phyloP scores from a whole-genome alignment of 1,284 basidiomycete species.

The Malassezia obtusa region DNA sequence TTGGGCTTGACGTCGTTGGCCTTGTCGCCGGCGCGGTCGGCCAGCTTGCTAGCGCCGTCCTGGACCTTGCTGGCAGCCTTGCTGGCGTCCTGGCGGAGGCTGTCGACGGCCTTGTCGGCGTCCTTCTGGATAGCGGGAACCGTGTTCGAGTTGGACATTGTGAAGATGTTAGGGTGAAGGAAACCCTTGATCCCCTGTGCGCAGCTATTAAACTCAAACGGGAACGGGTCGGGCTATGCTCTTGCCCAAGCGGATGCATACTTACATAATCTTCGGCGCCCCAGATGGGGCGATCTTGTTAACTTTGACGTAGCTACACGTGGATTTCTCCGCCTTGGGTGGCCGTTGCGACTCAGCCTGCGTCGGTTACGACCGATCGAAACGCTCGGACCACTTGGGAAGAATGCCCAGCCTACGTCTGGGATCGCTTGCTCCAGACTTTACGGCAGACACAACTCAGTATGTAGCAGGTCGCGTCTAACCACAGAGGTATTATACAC shows the following conservation, averaged over 20 bases:
- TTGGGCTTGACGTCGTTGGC: background rate
- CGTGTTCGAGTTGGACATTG: constrained; percentile 4
- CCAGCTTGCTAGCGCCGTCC: constrained; percentile 3
- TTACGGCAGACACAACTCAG: constrained; percentile 44
- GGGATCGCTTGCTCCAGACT: constrained; percentile 44
- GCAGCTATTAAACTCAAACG: no score
- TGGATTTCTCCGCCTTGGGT: no score
- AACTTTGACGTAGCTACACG: background rate
- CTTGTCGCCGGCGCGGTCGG: background rate
- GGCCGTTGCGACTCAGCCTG: no score
- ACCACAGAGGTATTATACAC: constrained; percentile 45
- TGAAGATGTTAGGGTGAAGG: background rate
- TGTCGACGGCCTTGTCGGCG: constrained; percentile 3
- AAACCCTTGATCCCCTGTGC: no score
- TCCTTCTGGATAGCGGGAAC: constrained; percentile 1
- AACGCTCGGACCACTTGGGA: background rate
- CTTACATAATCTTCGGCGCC: background rate
- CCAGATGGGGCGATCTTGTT: background rate
- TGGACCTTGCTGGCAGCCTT: constrained; percentile 4
- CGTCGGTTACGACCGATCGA: no score
- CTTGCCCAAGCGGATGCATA: background rate
- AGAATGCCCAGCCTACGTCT: constrained; percentile 39
- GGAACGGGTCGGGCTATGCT: background rate
- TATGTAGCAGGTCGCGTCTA: constrained; percentile 15
- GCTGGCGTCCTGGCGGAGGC: constrained; percentile 7